Percentiles rank a stretch among this genome's conserved stretches.
Evolutionary conservation across 1,284 basidiomycete genomes (phyloP).

Genomic region (Cryptococcus sp.): DNA sequence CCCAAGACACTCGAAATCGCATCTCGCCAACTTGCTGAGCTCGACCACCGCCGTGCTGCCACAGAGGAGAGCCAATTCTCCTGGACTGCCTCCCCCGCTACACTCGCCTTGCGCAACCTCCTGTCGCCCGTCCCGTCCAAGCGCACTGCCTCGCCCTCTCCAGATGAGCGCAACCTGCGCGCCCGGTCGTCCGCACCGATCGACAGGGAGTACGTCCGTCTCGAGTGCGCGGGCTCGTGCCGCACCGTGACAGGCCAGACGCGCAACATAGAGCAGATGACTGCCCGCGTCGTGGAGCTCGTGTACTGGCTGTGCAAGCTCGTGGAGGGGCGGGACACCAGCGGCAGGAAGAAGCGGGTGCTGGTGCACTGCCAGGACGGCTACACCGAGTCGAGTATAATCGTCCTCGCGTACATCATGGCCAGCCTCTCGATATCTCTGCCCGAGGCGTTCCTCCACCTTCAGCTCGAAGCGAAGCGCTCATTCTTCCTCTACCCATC

Average conservation of each 20-base stretch:
- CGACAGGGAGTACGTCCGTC: conserved; percentile 37
- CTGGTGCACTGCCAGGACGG: conserved; percentile 53
- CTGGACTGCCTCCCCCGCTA: conserved; percentile 44
- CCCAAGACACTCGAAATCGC: conserved; percentile 20
- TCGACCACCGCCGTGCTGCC: conserved; percentile 26
- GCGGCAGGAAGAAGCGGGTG: conserved; percentile 34
- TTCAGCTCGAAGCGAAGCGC: conserved; percentile 57
- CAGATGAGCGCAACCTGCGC: conserved; percentile 16
- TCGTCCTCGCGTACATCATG: conserved; percentile 88
- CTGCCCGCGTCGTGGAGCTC: conserved; percentile 43
- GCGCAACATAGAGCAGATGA: conserved; percentile 40
- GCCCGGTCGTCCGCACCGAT: conserved; percentile 4
- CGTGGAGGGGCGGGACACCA: conserved; percentile 39
- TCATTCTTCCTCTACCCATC: conserved; percentile 89
- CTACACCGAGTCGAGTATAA: conserved; percentile 79
- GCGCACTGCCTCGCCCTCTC: conserved; percentile 18
- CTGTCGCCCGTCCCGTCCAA: conserved; percentile 32
- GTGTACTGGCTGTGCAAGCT: conserved; percentile 44
- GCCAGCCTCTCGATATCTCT: conserved; percentile 63
- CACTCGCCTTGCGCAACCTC: conserved; percentile 44
- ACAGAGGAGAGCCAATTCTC: conserved; percentile 11
- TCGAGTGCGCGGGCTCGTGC: conserved; percentile 46
- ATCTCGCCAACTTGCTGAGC: conserved; percentile 30
- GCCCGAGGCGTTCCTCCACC: conserved; percentile 79
- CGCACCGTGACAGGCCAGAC: conserved; percentile 43